A percentile compares a stretch with the other conserved stretches of the same genome.
Evolutionary conservation across 805 yeast genomes (phyloP).

Genomic region (Nadsonia fulvescens): DNA sequence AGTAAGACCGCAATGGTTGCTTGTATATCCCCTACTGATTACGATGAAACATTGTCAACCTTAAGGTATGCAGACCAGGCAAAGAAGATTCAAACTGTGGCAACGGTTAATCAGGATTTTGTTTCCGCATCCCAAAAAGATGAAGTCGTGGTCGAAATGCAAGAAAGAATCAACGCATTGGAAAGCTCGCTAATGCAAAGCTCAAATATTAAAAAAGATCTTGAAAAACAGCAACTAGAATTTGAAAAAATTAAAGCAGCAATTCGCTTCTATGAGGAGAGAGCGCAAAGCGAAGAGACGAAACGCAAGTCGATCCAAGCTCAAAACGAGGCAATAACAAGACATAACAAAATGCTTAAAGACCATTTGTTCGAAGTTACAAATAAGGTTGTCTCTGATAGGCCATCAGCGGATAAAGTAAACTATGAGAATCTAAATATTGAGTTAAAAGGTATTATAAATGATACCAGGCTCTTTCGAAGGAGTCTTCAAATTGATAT

Average conservation of each 20-base stretch:
- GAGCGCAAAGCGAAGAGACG: slow-evolving; percentile 13
- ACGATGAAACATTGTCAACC: slow-evolving; percentile 62
- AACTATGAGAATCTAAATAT: too few species aligned
- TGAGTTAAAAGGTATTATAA: too few species aligned
- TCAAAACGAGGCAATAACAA: too few species aligned
- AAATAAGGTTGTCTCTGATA: too few species aligned
- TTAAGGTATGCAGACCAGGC: slow-evolving; percentile 65
- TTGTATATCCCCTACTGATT: slow-evolving; percentile 64
- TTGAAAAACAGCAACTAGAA: too few species aligned
- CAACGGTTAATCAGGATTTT: slow-evolving; percentile 30
- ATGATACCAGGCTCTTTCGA: too few species aligned
- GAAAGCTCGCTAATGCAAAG: slow-evolving; percentile 11
- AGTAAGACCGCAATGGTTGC: slow-evolving; percentile 83
- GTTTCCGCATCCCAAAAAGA: slow-evolving; percentile 22
- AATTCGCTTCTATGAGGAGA: slow-evolving; percentile 17
- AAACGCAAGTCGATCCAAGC: too few species aligned
- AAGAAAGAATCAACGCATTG: slow-evolving; percentile 19
- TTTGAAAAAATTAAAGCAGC: slow-evolving; percentile 10
- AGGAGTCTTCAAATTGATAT: too few species aligned
- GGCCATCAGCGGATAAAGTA: too few species aligned
- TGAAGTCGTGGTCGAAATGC: slow-evolving; percentile 22
- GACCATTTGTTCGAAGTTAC: too few species aligned
- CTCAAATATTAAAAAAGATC: too few species aligned
- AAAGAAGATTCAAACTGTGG: slow-evolving; percentile 46
- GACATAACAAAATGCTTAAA: too few species aligned